phyloP scores from a whole-genome alignment of 768 basidiomycete species.

The Pisolithus tinctorius region DNA sequence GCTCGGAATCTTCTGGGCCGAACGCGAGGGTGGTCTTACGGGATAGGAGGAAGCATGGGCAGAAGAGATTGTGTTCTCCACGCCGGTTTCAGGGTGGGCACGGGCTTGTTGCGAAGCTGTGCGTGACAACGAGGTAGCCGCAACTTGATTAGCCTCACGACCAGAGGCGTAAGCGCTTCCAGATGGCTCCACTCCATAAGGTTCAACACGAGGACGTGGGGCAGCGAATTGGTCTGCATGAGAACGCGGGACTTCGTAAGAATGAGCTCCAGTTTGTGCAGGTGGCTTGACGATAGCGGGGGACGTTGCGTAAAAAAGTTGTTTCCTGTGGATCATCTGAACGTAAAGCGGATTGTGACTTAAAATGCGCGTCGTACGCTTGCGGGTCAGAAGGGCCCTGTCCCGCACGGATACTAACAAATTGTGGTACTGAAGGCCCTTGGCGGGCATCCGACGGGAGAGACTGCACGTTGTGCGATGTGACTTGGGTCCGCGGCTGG shows the following conservation, averaged over 20 bases:
- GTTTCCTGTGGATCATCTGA: slow-evolving; percentile 23
- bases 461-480: slow-evolving; percentile 26
- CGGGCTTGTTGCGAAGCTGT: slow-evolving; percentile 13
- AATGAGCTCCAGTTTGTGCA: slow-evolving; percentile 13
- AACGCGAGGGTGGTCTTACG: slow-evolving; percentile 22
- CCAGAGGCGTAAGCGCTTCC: slow-evolving; percentile 22
- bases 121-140: slow-evolving; percentile 14
- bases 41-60: slow-evolving; percentile 6
- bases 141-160: slow-evolving; percentile 18
- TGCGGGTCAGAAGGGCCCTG: slow-evolving; percentile 45
- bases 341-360: slow-evolving; percentile 29
- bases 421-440: slow-evolving; percentile 26
- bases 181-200: slow-evolving; percentile 15
- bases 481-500: slow-evolving; percentile 20
- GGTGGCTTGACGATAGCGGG: slow-evolving; percentile 21
- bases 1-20: slow-evolving; percentile 16
- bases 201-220: slow-evolving; percentile 20
- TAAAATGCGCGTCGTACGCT: slow-evolving; percentile 24
- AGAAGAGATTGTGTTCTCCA: slow-evolving; percentile 12
- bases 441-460: slow-evolving; percentile 22
- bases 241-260: slow-evolving; percentile 15
- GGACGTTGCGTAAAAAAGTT: slow-evolving; percentile 14
- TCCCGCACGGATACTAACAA: slow-evolving; percentile 45
- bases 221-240: slow-evolving; percentile 17
- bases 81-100: slow-evolving; percentile 20